A percentile compares a stretch with the other conserved stretches of the same genome.
phyloP scores from a whole-genome alignment of 2,329 filamentous ascomycete genomes.

The Dactylellina sp. region DNA sequence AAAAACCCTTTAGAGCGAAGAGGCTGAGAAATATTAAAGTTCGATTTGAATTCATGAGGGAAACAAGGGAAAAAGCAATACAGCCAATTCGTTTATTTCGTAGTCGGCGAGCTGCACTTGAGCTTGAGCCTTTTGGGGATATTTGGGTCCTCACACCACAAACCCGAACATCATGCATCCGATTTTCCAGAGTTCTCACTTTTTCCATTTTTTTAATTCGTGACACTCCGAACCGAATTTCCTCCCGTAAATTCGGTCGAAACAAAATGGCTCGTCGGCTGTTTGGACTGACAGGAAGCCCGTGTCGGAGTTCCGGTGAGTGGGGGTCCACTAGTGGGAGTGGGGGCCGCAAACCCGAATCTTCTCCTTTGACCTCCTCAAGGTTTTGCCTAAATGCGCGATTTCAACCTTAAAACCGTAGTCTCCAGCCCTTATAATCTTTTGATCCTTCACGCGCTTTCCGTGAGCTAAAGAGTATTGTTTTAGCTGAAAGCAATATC shows the following conservation, averaged over 20 bases:
- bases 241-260: constrained; percentile 42
- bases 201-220: constrained; percentile 9
- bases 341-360: constrained; percentile 56
- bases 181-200: constrained; percentile 14
- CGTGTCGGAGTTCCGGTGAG: constrained; percentile 17
- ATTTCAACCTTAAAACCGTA: constrained; percentile 53
- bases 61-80: constrained; percentile 41
- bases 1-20: constrained; percentile 22
- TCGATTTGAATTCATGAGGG: background rate
- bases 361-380: constrained; percentile 5
- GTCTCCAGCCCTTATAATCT: constrained; percentile 34
- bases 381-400: constrained; percentile 56
- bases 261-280: constrained; percentile 55
- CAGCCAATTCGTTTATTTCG: constrained; percentile 26
- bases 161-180: constrained; percentile 36
- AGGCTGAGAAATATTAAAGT: constrained; percentile 23
- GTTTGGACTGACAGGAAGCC: constrained; percentile 37
- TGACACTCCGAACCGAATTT: constrained; percentile 45
- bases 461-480: constrained; percentile 25
- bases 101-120: constrained; percentile 53
- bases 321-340: constrained; percentile 54
- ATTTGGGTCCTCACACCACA: constrained; percentile 25
- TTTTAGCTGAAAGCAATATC: constrained; percentile 4
- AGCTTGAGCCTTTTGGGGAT: constrained; percentile 22
- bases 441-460: constrained; percentile 46